These are phyloP conservation scores for Cladorrhinum samala DNA, from an alignment of 495 filamentous ascomycete genomes.

Conservation along the genomic window DNA sequence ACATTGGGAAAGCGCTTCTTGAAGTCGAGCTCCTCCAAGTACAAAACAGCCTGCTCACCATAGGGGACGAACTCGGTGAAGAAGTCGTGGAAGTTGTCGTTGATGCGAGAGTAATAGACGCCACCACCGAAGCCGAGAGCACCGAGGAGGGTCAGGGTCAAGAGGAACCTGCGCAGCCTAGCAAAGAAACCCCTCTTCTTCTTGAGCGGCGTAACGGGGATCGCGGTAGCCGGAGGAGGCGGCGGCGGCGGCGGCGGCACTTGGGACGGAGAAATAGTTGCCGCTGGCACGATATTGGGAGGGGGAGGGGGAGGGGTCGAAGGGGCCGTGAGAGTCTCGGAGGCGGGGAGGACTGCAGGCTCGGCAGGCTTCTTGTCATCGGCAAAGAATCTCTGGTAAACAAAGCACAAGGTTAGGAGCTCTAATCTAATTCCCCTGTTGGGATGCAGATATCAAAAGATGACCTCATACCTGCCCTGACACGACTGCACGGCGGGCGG, in stretches of 20 bases:
- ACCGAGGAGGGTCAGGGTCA: conserved; percentile 65
- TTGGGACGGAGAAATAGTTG: conserved; percentile 55
- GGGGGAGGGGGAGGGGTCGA: conserved; percentile 43
- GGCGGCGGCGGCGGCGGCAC: conserved; percentile 53
- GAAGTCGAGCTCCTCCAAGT: conserved; percentile 94
- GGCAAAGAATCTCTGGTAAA: conserved; percentile 51
- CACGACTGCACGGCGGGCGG: conserved; percentile 23
- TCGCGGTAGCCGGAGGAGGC: conserved; percentile 34
- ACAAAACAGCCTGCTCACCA: conserved; percentile 91
- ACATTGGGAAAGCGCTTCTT: conserved; percentile 81
- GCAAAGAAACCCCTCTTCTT: conserved; percentile 73
- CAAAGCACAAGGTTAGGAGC: not conserved
- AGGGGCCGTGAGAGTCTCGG: conserved; percentile 48
- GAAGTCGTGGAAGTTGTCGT: conserved; percentile 98
- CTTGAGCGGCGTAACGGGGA: conserved; percentile 33
- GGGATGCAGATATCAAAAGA: conserved; percentile 18
- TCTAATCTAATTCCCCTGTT: conserved; percentile 20
- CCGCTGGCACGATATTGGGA: conserved; percentile 35
- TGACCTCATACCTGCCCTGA: conserved; percentile 29
- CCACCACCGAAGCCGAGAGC: conserved; percentile 78
- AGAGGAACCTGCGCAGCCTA: conserved; percentile 56
- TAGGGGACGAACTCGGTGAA: conserved; percentile 97
- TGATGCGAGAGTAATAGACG: conserved; percentile 84
- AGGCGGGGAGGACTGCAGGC: conserved; percentile 51
- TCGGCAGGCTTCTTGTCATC: conserved; percentile 49